Conservation (phyloP, 805 yeast species). For the Sugiyamaella mastotermitis region DNA sequence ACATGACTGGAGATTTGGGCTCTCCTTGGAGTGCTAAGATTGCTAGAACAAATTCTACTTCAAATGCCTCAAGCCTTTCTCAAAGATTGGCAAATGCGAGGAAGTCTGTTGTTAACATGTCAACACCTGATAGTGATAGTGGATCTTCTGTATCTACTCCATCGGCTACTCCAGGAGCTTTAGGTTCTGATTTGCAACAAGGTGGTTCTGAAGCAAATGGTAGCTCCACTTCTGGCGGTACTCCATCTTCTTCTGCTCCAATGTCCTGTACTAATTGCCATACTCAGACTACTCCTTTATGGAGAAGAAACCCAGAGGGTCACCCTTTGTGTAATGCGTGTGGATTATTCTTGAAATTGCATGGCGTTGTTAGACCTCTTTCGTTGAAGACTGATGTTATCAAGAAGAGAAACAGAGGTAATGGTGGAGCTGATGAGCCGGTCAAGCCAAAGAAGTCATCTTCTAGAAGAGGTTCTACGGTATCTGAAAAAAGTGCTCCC, state of each 20-base stretch:
- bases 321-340: slow-evolving; percentile 95
- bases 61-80: slow-evolving; percentile 14
- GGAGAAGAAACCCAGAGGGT: slow-evolving; percentile 92
- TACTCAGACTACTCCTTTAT: slow-evolving; percentile 86
- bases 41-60: slow-evolving; percentile 13
- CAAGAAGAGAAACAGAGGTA: slow-evolving; percentile 72
- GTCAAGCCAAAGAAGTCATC: slow-evolving; percentile 7
- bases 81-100: slow-evolving; percentile 3
- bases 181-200: too few relatives aligned
- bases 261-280: slow-evolving; percentile 76
- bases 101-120: slow-evolving; percentile 1
- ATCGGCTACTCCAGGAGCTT: slow-evolving; percentile 3
- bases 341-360: slow-evolving; percentile 85
- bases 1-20: neutral
- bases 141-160: slow-evolving; percentile 7
- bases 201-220: slow-evolving; percentile 1
- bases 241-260: slow-evolving; percentile 17
- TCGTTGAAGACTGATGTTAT: slow-evolving; percentile 89
- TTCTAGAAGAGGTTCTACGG: slow-evolving; percentile 12
- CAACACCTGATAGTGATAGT: slow-evolving; percentile 9
- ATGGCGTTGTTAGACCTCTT: slow-evolving; percentile 92
- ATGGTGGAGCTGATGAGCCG: slow-evolving; percentile 6
- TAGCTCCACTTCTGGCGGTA: slow-evolving; percentile 1
- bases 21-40: slow-evolving; percentile 5
- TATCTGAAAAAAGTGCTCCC: slow-evolving; percentile 5